Base-by-base conservation (phyloP, 345 rosid species). In the Melastoma malabathricum region DNA sequence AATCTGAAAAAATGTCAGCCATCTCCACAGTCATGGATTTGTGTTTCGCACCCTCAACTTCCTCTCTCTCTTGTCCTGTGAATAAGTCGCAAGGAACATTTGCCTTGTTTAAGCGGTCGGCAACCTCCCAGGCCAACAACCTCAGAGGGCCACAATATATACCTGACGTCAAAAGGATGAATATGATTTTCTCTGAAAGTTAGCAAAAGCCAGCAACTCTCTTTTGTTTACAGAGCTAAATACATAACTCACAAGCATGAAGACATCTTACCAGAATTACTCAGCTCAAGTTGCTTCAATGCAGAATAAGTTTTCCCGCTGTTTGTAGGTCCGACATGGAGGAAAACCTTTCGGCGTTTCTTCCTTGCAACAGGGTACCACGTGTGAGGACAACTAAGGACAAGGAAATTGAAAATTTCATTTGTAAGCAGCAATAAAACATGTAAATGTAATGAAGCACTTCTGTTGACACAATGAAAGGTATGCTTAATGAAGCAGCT, bases 101-200 rank as follows among this genome's bases (percentile, higher is more conserved):
- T 55, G 77, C 81, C 70, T 83, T 86, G 75, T 89, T 89, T 74
- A 89, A 65, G 52, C 86, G 72, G 67, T 78, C 78, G 15, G 95
- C 86, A 56, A 89, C 95, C 65, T 89, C 95, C 97, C 97, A 83
- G 39, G 95, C 97, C 73, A 89, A 68, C 71, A 89, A 73, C 68
- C 97, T 81, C 65, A 89, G 72, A 20, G 97, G 97, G 68, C 97
- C 95, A 67, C 97, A 89, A 72, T 89, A 89, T 61, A 89, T 73
- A 5, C 97, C 95, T 89, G 54, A 54, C 59, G 54, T 38, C 46
- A 53, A 10, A 66, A 48, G 10, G 54, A 4, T 22, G 52, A 48
- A 25, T 43, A 52, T 27, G 31, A 27, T 27, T 27, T 27, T 27
- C 31, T 34, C 17, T 50, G 34, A 50, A 50, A 50, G 27, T 22